Evolutionary conservation across 2,329 filamentous ascomycete genomes (phyloP), one percentile per base, ranked within the genome.

Genomic region (Ustulina deusta): DNA sequence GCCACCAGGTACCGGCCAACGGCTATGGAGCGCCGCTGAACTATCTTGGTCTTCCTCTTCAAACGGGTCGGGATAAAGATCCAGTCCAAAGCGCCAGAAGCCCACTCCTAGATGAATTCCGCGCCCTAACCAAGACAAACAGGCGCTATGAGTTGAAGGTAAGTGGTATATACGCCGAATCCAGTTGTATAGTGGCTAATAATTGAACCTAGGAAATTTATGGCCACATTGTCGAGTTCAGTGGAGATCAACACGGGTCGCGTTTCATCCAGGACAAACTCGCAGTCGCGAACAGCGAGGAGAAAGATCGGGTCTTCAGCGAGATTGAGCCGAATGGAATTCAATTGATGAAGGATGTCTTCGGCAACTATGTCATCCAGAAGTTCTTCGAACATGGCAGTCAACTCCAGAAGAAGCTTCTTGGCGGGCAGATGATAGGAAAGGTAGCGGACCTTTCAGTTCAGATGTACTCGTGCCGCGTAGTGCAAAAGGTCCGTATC

Each of bases 351-450:
- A 95, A 91, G 52, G 96, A 98, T 78, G 91, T 98, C 0, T 99
- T 97, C 77, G 96, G 96, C 61, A 99, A 99, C 79, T 99, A 98
- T 77, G 96, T 99, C 40, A 94, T 98, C 44, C 96, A 99, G 77
- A 98, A 97, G 79, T 90, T 98, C 77, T 97, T 98, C 70, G 95
- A 98, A 78, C 93, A 98, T 78, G 95, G 96, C 44, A 97, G 93
- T 73, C 94, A 97, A 79, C 87, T 90, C 0, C 96, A 99, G 82
- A 99, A 99, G 83, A 94, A 91, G 79, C 86, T 92, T 2, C 81
- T 99, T 48, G 94, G 93, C 0, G 89, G 90, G 70, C 90, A 92
- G 79, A 97, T 98, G 94, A 93, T 91, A 78, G 92, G 92, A 6
- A 92, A 94, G 76, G 89, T 98, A 13, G 83, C 92, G 52, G 87